phyloP scores from a whole-genome alignment of 164 flowering plant genomes.

The Litsea cubeba region DNA sequence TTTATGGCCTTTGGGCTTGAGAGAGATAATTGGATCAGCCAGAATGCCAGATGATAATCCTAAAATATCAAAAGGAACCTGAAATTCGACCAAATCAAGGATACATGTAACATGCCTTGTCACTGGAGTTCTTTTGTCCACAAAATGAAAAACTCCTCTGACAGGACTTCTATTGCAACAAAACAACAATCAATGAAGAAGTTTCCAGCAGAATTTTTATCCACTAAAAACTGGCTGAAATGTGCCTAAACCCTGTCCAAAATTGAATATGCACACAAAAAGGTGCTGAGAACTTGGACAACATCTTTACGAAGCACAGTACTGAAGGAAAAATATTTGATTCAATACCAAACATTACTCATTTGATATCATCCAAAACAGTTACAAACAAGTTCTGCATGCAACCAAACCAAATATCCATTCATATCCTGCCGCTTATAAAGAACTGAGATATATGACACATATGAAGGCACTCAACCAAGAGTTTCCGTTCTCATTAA shows the following conservation, averaged over 20 bases:
- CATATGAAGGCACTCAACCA: too few species aligned
- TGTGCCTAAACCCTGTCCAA: neutral
- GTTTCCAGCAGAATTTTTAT: neutral
- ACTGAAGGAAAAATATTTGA: too few species aligned
- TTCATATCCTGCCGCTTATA: too few species aligned
- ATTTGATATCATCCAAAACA: too few species aligned
- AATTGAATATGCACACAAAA: neutral
- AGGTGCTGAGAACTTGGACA: too few species aligned
- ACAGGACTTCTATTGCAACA: neutral
- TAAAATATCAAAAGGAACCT: neutral
- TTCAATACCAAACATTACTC: too few species aligned
- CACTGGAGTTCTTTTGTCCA: neutral
- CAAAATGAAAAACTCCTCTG: neutral
- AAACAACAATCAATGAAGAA: neutral
- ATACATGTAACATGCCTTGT: neutral
- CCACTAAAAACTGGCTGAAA: neutral
- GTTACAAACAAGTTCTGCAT: too few species aligned
- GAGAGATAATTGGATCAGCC: neutral
- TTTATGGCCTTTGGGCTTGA: neutral
- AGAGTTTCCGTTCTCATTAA: too few species aligned
- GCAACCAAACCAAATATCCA: too few species aligned
- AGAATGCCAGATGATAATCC: neutral
- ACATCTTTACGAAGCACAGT: too few species aligned
- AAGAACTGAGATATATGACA: too few species aligned
- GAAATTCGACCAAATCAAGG: neutral